Conservation (phyloP, 2,329 filamentous ascomycete species). For the Xylariaceae sp. region DNA sequence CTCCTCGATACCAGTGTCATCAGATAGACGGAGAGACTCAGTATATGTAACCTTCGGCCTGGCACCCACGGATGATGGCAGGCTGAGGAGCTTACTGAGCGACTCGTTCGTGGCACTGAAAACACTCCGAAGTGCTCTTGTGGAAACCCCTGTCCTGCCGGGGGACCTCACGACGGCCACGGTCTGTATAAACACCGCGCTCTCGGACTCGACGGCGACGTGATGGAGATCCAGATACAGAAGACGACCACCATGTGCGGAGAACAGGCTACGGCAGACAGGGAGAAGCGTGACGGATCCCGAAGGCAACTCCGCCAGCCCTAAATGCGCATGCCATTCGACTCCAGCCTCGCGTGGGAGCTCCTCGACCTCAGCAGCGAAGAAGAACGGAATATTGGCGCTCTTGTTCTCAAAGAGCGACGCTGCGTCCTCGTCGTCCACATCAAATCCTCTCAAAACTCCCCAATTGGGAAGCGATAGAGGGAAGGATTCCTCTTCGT, state of each 20-base stretch:
- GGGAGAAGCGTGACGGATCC: constrained; percentile 24
- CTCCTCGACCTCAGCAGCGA: constrained; percentile 68
- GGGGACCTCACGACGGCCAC: constrained; percentile 8
- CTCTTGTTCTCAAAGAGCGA: constrained; percentile 21
- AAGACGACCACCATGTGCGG: background rate
- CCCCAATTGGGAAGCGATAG: constrained; percentile 48
- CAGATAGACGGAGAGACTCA: constrained; percentile 12
- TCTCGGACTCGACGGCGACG: constrained; percentile 21
- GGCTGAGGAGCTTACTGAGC: constrained; percentile 7
- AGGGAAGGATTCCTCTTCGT: constrained; percentile 24
- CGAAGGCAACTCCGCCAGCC: constrained; percentile 40
- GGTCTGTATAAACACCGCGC: constrained; percentile 27
- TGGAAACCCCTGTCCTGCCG: background rate
- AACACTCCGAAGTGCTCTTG: constrained; percentile 6
- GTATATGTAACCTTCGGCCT: constrained; percentile 29
- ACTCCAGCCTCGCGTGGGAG: constrained; percentile 69
- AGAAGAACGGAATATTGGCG: constrained; percentile 56
- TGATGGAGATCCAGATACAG: constrained; percentile 23
- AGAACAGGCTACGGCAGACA: background rate
- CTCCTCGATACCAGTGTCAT: constrained; percentile 18
- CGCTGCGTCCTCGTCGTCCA: constrained; percentile 31
- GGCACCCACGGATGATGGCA: background rate
- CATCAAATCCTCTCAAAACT: constrained; percentile 36
- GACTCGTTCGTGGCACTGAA: constrained; percentile 11
- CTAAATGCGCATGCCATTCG: constrained; percentile 76